Percentiles rank a stretch among this genome's conserved stretches.
These are phyloP conservation scores for Fraxinus greggii DNA, from an alignment of 305 asterid species.

Conservation along the genomic window DNA sequence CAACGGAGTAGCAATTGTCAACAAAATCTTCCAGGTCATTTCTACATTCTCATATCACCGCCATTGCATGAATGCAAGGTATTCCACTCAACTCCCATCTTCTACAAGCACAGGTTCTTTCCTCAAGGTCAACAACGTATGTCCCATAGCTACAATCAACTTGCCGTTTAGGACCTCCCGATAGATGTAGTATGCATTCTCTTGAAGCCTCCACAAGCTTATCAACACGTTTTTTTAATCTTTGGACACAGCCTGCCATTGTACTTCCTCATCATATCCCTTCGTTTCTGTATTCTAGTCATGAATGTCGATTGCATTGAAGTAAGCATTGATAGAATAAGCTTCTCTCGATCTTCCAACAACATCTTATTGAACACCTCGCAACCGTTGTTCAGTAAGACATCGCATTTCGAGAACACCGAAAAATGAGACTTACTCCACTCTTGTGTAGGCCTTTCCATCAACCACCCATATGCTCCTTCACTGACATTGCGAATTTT, in stretches of 20 bases:
- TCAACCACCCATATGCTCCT: not conserved
- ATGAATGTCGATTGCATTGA: not conserved
- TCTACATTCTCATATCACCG: not conserved
- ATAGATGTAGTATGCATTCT: not conserved
- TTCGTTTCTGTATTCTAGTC: not conserved
- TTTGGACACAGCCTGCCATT: not conserved
- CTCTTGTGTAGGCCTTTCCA: not conserved
- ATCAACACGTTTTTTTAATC: not conserved
- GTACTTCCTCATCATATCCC: not conserved
- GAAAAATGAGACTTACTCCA: not conserved
- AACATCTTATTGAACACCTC: not conserved
- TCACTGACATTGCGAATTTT: no score
- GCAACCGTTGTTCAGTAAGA: not conserved
- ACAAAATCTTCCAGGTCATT: not conserved
- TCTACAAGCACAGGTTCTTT: not conserved
- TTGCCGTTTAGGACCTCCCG: not conserved
- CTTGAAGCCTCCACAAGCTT: not conserved
- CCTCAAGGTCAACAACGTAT: not conserved
- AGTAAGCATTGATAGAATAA: not conserved
- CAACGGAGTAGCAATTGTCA: not conserved
- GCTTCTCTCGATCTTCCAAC: not conserved
- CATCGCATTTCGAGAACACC: not conserved
- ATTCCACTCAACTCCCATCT: not conserved
- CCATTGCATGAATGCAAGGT: not conserved
- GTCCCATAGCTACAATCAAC: not conserved